Evolutionary conservation across 78 protist species (phyloP).

Genomic region (Andalucia godoyi): DNA sequence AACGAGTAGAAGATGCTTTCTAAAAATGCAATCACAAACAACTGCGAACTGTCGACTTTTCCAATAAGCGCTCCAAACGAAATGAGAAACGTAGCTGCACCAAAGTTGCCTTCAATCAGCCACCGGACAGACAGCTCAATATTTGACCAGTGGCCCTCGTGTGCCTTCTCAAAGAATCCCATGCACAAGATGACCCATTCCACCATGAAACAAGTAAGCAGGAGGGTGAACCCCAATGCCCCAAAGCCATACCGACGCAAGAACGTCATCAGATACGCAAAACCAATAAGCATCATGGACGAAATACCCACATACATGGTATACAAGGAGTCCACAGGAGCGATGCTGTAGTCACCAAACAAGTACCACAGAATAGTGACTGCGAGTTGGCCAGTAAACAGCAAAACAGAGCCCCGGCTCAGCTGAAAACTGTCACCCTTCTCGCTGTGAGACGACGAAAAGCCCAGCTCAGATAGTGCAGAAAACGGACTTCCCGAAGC

Average conservation of each 20-base stretch:
- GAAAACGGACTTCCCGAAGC: no score
- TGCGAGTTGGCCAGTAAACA: no score
- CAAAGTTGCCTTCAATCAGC: conserved; percentile 40
- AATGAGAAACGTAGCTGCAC: no score
- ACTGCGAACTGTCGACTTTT: conserved; percentile 50
- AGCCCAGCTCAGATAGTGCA: no score
- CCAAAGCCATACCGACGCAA: conserved; percentile 36
- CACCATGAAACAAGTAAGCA: conserved; percentile 22
- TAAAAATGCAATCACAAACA: conserved; percentile 49
- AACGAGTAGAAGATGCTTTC: conserved; percentile 54
- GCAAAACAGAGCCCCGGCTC: no score
- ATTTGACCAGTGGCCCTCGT: background rate
- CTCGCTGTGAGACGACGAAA: no score
- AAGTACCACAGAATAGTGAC: no score
- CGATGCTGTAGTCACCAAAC: no score
- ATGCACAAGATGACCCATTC: conserved; percentile 51
- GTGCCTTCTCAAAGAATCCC: conserved; percentile 44
- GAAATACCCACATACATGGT: no score
- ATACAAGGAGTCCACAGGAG: no score
- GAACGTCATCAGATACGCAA: conserved; percentile 86
- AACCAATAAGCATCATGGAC: conserved; percentile 90
- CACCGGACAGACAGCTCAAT: conserved; percentile 8
- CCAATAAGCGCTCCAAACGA: conserved; percentile 88
- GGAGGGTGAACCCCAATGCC: conserved; percentile 52
- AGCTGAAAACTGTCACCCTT: no score